Evolutionary conservation across 2,329 filamentous ascomycete species (phyloP).

Genomic region (Aspergillus ruber): DNA sequence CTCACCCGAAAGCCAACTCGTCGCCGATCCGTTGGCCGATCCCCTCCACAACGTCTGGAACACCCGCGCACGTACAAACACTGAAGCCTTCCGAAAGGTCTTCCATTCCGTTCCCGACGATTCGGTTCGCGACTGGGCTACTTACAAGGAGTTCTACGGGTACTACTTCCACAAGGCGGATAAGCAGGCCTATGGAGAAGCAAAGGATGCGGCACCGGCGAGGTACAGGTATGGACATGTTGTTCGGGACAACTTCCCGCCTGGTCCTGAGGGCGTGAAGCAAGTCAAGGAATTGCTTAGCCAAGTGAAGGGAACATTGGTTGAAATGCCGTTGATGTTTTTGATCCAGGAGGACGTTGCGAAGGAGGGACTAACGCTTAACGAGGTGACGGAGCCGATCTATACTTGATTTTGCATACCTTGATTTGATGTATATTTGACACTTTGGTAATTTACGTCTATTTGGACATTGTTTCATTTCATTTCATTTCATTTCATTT

Average conservation of each 20-base stretch:
- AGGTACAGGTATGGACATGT: slow-evolving; percentile 82
- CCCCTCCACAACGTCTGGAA: slow-evolving; percentile 54
- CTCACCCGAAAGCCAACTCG: slow-evolving; percentile 42
- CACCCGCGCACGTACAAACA: slow-evolving; percentile 52
- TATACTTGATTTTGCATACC: slow-evolving; percentile 50
- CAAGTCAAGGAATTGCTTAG: slow-evolving; percentile 66
- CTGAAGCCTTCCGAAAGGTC: slow-evolving; percentile 53
- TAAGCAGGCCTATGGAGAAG: slow-evolving; percentile 39
- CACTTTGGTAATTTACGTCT: neutral
- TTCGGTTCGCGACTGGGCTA: slow-evolving; percentile 51
- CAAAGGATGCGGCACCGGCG: slow-evolving; percentile 34
- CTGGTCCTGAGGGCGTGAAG: slow-evolving; percentile 57
- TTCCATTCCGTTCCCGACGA: slow-evolving; percentile 60
- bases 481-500: no score
- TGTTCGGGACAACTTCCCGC: slow-evolving; percentile 66
- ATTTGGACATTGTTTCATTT: neutral
- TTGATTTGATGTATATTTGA: neutral
- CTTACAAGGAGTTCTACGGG: slow-evolving; percentile 59
- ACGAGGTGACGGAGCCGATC: slow-evolving; percentile 64
- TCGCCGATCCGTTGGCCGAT: slow-evolving; percentile 54
- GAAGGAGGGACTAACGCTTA: slow-evolving; percentile 68
- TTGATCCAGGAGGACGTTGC: slow-evolving; percentile 81
- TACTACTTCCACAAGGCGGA: slow-evolving; percentile 49
- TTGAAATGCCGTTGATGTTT: slow-evolving; percentile 90
- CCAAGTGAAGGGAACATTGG: slow-evolving; percentile 61